Evolutionary conservation across 129 eudicot species (phyloP), one percentile per base, ranked within the genome.

Genomic region (Calendula officinalis): DNA sequence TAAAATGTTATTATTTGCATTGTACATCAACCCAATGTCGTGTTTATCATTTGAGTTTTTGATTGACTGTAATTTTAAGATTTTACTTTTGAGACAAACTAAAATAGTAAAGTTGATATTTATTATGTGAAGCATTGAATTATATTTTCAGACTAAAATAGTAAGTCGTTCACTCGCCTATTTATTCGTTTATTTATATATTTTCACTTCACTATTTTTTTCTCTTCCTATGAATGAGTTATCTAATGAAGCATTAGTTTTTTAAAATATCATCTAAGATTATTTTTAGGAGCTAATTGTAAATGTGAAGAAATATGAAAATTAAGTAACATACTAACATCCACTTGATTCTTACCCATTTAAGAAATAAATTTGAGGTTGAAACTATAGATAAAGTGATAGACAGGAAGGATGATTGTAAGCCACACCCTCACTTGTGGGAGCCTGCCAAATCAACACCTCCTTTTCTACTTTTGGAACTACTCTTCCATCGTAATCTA

Each of bases 351-450:
- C 70, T 49, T 65, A 65, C 36, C 70, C 70, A 49, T 65, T 48
- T 56, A 45, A 68, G 63, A 40, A 54, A 42, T 32, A 41, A 61
- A 70, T 58, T 30, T 67, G 89, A 77, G 85, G 86, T 65, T 45
- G 74, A 60, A 78, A 71, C 33, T 66, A 58, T 68, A 72, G 90
- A 84, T 84, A 84, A 84, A 17, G 81, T 51, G 90, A 84, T 84
- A 80, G 73, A 65, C 17, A 51, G 38, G 37, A 17, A 65, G 70
- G 7, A 62, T 66, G 64, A 44, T 33, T 80, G n/a, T 66, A 64
- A 77, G 71, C 88, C 88, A 80, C 90, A 77, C 73, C 76, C 72
- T 84, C 55, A 40, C 66, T 32, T 60, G 72, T 60, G 80, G 74
- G 68, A 65, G 30, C 30, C n/a, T n/a, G 60, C 43, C 64, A 57